Evolutionary conservation across 768 basidiomycete genomes (phyloP), one percentile per base, ranked within the genome.

Genomic region (Tylopilus intermedius): DNA sequence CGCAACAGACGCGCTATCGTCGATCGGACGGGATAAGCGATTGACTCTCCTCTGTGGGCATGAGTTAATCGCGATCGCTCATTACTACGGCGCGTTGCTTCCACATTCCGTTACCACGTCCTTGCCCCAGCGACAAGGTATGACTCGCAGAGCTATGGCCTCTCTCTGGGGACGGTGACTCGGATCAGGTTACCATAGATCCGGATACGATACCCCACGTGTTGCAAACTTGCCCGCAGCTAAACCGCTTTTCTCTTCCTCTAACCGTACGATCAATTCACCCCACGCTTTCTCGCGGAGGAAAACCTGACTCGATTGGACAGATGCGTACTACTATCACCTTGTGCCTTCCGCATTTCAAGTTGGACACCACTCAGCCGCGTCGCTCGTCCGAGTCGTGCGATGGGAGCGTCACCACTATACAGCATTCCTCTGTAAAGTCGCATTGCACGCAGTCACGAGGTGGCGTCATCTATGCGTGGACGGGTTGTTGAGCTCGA

Each of bases 321-420:
- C 5, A 49, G 51, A 50, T 51, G 50, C 60, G 56, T 40, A 61
- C 55, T 18, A 18, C 18, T 54, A 57, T 57, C 52, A 29, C 56
- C 60, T 62, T 50, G 29, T 50, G 53, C 11, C 45, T 44, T 52
- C 60, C 57, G 13, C 33, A 55, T 58, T 54, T 18, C 18, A 18
- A 18, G 18, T 18, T 14, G 35, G 49, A 30, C 35, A 21, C 15
- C 10, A 45, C 26, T 3, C 53, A 39, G 45, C 43, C 46, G 53
- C 39, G 55, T 61, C 18, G 18, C 18, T 18, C 18, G 18, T 18
- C 5, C 45, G 18, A 18, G 18, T 27, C 49, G 43, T 55, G 29
- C 41, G 45, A 41, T 32, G 14, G 8, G 30, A 14, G 18, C 39
- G 15, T 41, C 30, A n/a, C 48, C 35, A 55, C 35, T 33, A 30